Evolutionary conservation across 2,329 filamentous ascomycete genomes (phyloP), one percentile per base, ranked within the genome.

Genomic region (Clonostachys solani): DNA sequence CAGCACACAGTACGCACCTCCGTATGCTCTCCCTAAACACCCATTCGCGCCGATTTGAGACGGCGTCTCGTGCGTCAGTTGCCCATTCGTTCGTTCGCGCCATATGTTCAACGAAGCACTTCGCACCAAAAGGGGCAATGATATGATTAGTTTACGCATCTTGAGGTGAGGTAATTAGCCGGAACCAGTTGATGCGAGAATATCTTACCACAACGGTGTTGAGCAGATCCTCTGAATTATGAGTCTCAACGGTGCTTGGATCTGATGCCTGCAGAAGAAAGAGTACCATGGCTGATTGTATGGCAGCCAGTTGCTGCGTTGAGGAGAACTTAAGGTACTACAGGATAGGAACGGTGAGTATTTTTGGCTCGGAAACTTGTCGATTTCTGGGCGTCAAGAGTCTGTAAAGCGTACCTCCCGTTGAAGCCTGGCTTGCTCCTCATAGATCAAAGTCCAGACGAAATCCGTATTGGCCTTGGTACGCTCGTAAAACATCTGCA

Each of bases 391-490:
- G 23, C 8, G 23, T 29, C 9, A 29, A 29, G 23, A 10, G 8
- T 29, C 23, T 29, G 23, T 29, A 10, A 29, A 17, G 38, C 38
- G 12, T 45, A 56, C 54, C 46, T 52, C 50, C 7, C 19, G 17
- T 7, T 42, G 37, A 5, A 56, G 19, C 29, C 47, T 49, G 1
- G n/a, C 40, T 5, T 43, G n/a, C 23, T 56, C 54, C 2, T 46
- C 42, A 12, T 56, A 53, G 16, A 56, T 56, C 6, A 45, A 52
- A 16, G 40, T 47, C 54, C 54, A 56, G 5, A 56, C 46, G 35
- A 51, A 56, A 9, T 33, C 16, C 8, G 47, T 49, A 34, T 46
- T 56, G 2, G 37, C 48, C 5, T 40, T 40, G 2, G 52, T 55
- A 33, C 40, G 54, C 10, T 47, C 42, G 34, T 52, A 47, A 35